Conservation (phyloP, 169 alveolate species). For the Plasmodium relictum region DNA sequence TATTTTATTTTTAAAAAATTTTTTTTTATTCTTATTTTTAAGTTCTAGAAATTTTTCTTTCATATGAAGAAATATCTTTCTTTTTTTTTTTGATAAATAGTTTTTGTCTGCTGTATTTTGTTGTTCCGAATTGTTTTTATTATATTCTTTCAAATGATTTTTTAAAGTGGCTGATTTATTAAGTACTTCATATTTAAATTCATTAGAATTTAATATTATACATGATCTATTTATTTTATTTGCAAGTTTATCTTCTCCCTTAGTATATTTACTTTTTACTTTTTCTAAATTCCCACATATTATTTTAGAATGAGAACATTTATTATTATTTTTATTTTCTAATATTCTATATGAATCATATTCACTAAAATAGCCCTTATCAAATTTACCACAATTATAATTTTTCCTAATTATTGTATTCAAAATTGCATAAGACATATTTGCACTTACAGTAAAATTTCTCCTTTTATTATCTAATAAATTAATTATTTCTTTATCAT, state of each 20-base stretch:
- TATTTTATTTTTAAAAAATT: constrained; percentile 43
- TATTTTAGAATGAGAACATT: constrained; percentile 9
- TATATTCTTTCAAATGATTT: neutral
- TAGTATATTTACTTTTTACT: neutral
- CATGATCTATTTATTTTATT: neutral
- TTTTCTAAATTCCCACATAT: constrained; percentile 3
- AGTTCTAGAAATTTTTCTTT: constrained; percentile 36
- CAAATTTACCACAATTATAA: constrained; percentile 6
- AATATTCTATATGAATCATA: constrained; percentile 25
- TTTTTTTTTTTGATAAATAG: constrained; percentile 19
- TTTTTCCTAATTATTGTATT: constrained; percentile 13
- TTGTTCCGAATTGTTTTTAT: neutral
- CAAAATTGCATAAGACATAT: constrained; percentile 18
- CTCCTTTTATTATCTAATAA: neutral
- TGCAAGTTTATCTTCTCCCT: neutral
- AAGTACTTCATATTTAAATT: constrained; percentile 8
- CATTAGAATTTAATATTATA: constrained; percentile 15
- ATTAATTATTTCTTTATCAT: constrained; percentile 11
- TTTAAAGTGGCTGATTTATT: neutral
- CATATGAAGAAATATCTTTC: constrained; percentile 37
- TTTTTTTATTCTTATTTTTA: constrained; percentile 54
- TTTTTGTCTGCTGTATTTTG: constrained; percentile 5
- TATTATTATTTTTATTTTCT: neutral
- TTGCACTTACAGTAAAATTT: constrained; percentile 11
- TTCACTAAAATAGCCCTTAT: constrained; percentile 50